A percentile compares a stretch with the other conserved stretches of the same genome.
Evolutionary conservation across 1,139 yeast genomes (phyloP).

Genomic region (Pneumocystis wakefieldiae): DNA sequence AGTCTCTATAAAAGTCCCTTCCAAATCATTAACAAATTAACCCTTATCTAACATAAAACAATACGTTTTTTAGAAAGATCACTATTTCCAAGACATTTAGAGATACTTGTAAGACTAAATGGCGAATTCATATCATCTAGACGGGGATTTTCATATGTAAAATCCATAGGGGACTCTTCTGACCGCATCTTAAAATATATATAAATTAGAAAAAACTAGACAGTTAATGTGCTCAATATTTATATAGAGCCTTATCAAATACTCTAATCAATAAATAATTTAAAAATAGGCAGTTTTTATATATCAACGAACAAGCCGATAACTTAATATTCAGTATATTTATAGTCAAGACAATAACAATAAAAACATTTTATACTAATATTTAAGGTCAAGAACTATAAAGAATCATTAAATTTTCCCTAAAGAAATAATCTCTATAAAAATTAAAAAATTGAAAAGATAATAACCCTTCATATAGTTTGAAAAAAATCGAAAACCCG

Average conservation of each 20-base stretch:
- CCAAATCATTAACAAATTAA: neutral
- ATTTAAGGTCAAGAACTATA: too few species aligned
- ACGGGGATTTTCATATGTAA: conserved; percentile 10
- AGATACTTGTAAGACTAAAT: conserved; percentile 4
- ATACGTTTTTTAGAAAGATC: neutral
- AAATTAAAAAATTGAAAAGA: neutral
- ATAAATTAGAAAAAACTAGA: neutral
- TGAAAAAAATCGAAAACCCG: neutral
- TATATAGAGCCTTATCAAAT: neutral
- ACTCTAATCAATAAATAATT: neutral
- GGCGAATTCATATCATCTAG: conserved; percentile 8
- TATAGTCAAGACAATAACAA: too few species aligned
- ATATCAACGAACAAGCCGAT: too few species aligned
- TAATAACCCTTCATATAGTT: neutral
- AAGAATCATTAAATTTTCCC: neutral
- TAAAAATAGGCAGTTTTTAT: neutral
- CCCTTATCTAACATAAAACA: neutral
- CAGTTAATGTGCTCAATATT: neutral
- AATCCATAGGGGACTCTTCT: conserved; percentile 12
- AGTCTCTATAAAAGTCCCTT: neutral
- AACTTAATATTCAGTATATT: too few species aligned
- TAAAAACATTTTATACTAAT: too few species aligned
- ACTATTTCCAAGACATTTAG: neutral
- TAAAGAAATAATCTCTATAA: neutral
- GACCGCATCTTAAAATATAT: neutral